A percentile compares a stretch with the other conserved stretches of the same genome.
These are phyloP conservation scores for Trifolium fragiferum DNA, from an alignment of 306 rosid genomes.

Conservation along the genomic window DNA sequence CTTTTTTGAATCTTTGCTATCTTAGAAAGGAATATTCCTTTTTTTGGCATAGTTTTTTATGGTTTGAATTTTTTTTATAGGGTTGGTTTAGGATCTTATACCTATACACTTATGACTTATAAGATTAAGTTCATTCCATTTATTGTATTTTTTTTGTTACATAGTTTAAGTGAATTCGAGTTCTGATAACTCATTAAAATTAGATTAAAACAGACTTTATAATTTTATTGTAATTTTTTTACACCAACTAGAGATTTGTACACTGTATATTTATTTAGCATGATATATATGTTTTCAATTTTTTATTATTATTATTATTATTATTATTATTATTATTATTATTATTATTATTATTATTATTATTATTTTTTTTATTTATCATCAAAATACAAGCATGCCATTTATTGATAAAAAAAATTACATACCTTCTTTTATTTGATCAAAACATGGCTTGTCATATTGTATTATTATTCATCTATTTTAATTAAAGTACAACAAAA, in stretches of 20 bases:
- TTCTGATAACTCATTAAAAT: too few species aligned
- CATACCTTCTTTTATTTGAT: not conserved
- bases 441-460: not conserved
- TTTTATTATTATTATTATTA: not conserved
- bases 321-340: too few species aligned
- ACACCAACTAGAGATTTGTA: not conserved
- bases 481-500: not conserved
- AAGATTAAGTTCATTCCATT: slow-evolving; percentile 6
- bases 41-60: not conserved
- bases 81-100: not conserved
- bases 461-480: not conserved
- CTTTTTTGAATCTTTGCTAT: slow-evolving; percentile 17
- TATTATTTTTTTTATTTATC: too few species aligned
- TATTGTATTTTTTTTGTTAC: not conserved
- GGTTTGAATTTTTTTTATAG: not conserved
- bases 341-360: not conserved
- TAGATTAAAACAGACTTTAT: too few species aligned
- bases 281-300: not conserved
- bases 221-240: too few species aligned
- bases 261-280: not conserved
- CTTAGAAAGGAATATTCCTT: slow-evolving; percentile 7
- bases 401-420: not conserved
- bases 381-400: not conserved
- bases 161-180: too few species aligned
- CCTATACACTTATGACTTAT: not conserved